Evolutionary conservation across 2,329 filamentous ascomycete genomes (phyloP).

Genomic region (Ceratocystis alfenasii): DNA sequence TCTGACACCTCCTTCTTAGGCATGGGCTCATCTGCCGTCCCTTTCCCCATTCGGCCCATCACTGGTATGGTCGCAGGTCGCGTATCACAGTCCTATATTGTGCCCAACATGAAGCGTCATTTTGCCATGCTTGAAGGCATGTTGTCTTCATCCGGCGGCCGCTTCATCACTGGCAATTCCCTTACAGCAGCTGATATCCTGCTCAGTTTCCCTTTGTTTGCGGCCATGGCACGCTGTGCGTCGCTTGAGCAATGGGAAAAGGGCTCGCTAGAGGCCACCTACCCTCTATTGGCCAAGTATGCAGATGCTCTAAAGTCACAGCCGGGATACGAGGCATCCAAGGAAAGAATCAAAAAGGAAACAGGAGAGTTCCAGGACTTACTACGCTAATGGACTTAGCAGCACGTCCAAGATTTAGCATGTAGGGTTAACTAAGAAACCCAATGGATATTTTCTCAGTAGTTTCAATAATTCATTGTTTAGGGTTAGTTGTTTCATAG

Average conservation of each 20-base stretch:
- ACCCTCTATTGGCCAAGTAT: slow-evolving; percentile 16
- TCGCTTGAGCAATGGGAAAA: slow-evolving; percentile 16
- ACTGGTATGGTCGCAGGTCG: slow-evolving; percentile 36
- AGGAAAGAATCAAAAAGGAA: slow-evolving; percentile 39
- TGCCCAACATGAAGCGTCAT: slow-evolving; percentile 39
- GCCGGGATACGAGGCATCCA: slow-evolving; percentile 38
- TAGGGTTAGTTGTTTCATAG: background rate
- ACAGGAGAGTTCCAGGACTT: slow-evolving; percentile 32
- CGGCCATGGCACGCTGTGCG: slow-evolving; percentile 26
- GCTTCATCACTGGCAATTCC: slow-evolving; percentile 39
- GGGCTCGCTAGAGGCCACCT: slow-evolving; percentile 18
- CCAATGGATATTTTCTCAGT: background rate
- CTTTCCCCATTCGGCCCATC: slow-evolving; percentile 44
- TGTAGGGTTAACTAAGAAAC: background rate
- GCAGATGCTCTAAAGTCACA: slow-evolving; percentile 25
- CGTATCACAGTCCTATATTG: slow-evolving; percentile 32
- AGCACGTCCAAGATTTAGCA: background rate
- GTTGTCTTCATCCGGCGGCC: slow-evolving; percentile 35
- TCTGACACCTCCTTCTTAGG: slow-evolving; percentile 25
- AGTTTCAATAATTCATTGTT: background rate
- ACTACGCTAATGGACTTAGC: slow-evolving; percentile 3
- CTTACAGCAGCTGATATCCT: slow-evolving; percentile 44
- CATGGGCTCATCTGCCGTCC: slow-evolving; percentile 37
- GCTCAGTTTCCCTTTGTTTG: slow-evolving; percentile 42
- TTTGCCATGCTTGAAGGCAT: slow-evolving; percentile 40